These are phyloP conservation scores for Tylopilus balloui DNA, from an alignment of 768 basidiomycete genomes.

Conservation along the genomic window DNA sequence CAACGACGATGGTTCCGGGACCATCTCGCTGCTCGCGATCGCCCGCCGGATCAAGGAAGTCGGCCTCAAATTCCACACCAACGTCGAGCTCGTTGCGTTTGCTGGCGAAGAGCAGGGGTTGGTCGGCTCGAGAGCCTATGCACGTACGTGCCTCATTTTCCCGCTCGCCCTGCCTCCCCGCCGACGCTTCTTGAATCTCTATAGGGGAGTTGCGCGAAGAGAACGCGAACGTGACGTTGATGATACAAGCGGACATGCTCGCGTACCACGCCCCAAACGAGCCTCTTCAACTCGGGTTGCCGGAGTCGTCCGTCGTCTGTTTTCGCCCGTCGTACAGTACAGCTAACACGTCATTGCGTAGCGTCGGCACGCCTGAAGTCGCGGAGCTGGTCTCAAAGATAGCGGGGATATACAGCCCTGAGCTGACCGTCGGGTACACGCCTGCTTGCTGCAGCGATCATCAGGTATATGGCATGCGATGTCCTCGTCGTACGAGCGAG, in stretches of 20 bases:
- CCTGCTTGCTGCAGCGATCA: conserved; percentile 90
- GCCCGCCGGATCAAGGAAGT: conserved; percentile 68
- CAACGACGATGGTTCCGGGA: conserved; percentile 63
- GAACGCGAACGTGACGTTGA: conserved; percentile 67
- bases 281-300: conserved; percentile 79
- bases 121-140: conserved; percentile 72
- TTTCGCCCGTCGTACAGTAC: not conserved
- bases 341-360: conserved; percentile 25
- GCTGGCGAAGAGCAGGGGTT: conserved; percentile 93
- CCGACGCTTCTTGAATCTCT: not conserved
- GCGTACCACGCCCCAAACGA: conserved; percentile 78
- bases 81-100: conserved; percentile 79
- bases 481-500: not conserved
- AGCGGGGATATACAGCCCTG: conserved; percentile 76
- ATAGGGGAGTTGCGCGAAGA: conserved; percentile 54
- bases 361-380: conserved; percentile 77
- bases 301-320: conserved; percentile 49
- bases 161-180: not conserved
- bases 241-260: conserved; percentile 92
- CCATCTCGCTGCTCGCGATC: conserved; percentile 71
- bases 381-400: conserved; percentile 71
- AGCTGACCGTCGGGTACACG: conserved; percentile 65
- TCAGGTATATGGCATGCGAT: conserved; percentile 43
- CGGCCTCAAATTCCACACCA: conserved; percentile 65
- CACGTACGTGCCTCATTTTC: conserved; percentile 48